Evolutionary conservation across 2,329 filamentous ascomycete species (phyloP), one percentile per base, ranked within the genome.

Genomic region (Cladosporium sp.): DNA sequence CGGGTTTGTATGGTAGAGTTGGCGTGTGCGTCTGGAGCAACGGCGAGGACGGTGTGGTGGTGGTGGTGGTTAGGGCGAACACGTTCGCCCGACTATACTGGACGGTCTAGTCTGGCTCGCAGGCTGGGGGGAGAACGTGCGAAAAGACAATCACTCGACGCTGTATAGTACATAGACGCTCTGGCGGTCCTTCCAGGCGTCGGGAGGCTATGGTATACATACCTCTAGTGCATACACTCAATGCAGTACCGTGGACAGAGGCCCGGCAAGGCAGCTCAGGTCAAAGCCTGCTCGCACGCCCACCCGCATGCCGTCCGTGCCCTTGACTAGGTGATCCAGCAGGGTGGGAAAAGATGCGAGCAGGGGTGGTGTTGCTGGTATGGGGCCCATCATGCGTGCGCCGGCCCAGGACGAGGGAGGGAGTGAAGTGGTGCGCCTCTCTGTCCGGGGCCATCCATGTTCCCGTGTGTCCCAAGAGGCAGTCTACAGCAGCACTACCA

Each of bases 281-380:
- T 38, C 43, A 46, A 48, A 25, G 45, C 29, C 45, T 48, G 45
- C 45, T 40, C 20, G 43, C 32, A 38, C 42, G 42, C 42, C 19
- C 42, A 18, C 42, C 27, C 43, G 32, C 32, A 20, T 25, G 43
- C 36, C 43, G 45, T 48, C 36, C 45, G 45, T 48, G 45, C 45
- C n/a, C 13, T 16, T 4, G 22, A 27, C 22, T 27, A 27, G 22
- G 25, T 18, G 45, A 48, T 33, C 45, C 45, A 15, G 36, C 36
- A 25, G 22, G 27, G 45, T 48, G 45, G 45, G 36, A 48, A 35
- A 48, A 7, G 45, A 48, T 48, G 45, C 13, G 25, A 20, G 36
- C 45, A 48, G 36, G 45, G 45, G 45, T 48, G 36, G n/a, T 16
- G 19, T 20, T 32, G 43, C 30, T 38, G 35, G 43, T 47, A 39